phyloP scores from a whole-genome alignment of 2,329 filamentous ascomycete species.

The Metarhizium sp. region DNA sequence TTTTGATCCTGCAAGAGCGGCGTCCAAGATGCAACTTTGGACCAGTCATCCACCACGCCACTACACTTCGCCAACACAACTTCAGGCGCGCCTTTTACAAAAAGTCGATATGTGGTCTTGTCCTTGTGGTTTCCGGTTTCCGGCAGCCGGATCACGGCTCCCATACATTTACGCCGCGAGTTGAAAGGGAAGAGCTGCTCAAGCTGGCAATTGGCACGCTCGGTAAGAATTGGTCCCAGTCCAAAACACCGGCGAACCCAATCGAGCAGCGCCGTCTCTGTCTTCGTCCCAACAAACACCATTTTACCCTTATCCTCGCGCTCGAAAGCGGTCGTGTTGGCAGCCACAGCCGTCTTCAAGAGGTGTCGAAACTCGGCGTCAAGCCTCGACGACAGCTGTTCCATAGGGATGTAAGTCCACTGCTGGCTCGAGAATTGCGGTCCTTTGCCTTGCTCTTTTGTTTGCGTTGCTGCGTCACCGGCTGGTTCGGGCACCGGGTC shows the following conservation, averaged over 20 bases:
- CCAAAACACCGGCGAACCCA: constrained; percentile 38
- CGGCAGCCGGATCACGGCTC: constrained; percentile 35
- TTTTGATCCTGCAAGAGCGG: background rate
- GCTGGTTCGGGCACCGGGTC: no score
- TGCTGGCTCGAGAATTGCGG: no score
- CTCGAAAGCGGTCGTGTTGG: constrained; percentile 50
- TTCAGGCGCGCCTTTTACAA: constrained; percentile 49
- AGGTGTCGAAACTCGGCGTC: constrained; percentile 20
- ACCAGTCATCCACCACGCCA: background rate
- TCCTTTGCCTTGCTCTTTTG: no score
- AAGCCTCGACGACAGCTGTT: constrained; percentile 1
- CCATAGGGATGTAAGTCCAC: background rate
- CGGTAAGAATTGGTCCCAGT: constrained; percentile 32
- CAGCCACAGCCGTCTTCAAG: constrained; percentile 31
- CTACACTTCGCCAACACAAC: constrained; percentile 36
- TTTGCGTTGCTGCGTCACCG: no score
- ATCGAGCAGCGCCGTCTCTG: constrained; percentile 41
- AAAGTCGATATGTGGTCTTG: constrained; percentile 32
- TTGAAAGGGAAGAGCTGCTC: constrained; percentile 43
- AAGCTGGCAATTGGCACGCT: constrained; percentile 14
- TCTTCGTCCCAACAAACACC: constrained; percentile 44
- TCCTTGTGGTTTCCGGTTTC: constrained; percentile 17
- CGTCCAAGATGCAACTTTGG: background rate
- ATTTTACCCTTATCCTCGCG: constrained; percentile 29
- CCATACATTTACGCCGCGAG: constrained; percentile 44